Percentiles rank a stretch among this genome's conserved stretches.
These are phyloP conservation scores for Phoma sp. DNA, from an alignment of 2,329 filamentous ascomycete species.

Conservation along the genomic window DNA sequence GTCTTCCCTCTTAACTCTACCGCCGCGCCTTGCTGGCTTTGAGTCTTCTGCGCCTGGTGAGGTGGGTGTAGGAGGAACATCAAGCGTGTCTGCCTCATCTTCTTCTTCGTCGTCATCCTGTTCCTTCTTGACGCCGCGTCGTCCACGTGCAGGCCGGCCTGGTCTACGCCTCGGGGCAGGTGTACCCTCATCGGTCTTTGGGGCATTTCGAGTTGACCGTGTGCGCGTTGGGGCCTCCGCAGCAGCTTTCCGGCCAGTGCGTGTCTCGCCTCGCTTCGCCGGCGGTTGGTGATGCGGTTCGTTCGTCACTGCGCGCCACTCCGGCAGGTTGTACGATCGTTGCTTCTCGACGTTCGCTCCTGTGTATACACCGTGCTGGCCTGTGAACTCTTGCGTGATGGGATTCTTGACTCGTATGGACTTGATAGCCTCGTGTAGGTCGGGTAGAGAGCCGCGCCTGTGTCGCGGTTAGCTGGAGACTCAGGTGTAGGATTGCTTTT, in stretches of 20 bases:
- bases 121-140: constrained; percentile 29
- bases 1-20: constrained; percentile 45
- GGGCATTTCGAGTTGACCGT: constrained; percentile 42
- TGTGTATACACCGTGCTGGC: constrained; percentile 91
- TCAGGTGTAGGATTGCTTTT: neutral
- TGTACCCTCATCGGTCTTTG: constrained; percentile 43
- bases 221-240: constrained; percentile 41
- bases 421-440: constrained; percentile 85
- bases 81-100: constrained; percentile 37
- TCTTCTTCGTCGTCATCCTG: constrained; percentile 44
- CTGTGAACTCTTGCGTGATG: constrained; percentile 98
- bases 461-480: neutral
- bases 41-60: constrained; percentile 54
- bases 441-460: constrained; percentile 73
- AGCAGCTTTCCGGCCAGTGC: constrained; percentile 53
- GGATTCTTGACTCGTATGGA: constrained; percentile 93
- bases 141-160: constrained; percentile 52
- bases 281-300: constrained; percentile 96
- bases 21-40: constrained; percentile 29
- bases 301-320: constrained; percentile 93
- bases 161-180: constrained; percentile 55
- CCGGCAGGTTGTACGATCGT: constrained; percentile 92
- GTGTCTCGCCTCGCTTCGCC: constrained; percentile 82
- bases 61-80: constrained; percentile 51
- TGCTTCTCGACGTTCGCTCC: constrained; percentile 98